These are phyloP conservation scores for Lobosporangium transversale DNA, from an alignment of 192 early-diverging fungal genomes.

Conservation along the genomic window DNA sequence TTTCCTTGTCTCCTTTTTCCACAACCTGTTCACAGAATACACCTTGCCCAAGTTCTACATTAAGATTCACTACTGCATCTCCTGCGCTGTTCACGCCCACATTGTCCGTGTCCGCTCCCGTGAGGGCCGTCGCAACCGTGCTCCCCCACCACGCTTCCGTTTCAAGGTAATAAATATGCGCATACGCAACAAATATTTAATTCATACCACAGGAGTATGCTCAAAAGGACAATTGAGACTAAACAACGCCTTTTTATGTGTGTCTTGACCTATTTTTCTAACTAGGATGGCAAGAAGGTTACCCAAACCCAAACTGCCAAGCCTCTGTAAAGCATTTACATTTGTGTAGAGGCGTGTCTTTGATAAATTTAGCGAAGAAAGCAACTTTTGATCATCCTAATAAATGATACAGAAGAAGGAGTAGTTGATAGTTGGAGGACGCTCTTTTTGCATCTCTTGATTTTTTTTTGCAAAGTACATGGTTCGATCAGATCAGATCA, in stretches of 20 bases:
- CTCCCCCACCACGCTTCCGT: constrained; percentile 92
- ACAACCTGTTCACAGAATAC: too few species aligned
- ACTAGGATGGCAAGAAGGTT: constrained; percentile 75
- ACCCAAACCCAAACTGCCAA: constrained; percentile 52
- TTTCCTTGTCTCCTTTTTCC: too few species aligned
- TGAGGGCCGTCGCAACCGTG: constrained; percentile 88
- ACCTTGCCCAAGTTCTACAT: constrained; percentile 98
- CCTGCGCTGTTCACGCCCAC: constrained; percentile 96
- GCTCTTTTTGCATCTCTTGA: constrained; percentile 34
- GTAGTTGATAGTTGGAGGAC: constrained; percentile 25
- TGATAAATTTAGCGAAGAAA: constrained; percentile 8
- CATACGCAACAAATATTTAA: background rate
- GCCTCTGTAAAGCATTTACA: constrained; percentile 45
- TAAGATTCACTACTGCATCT: constrained; percentile 98
- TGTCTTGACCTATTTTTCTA: background rate
- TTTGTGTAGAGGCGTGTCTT: background rate
- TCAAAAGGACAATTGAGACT: background rate
- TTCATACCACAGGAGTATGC: too few species aligned
- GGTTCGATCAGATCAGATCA: background rate
- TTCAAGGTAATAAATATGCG: constrained; percentile 62
- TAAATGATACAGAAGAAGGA: constrained; percentile 40
- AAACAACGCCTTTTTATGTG: too few species aligned
- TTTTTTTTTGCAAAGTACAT: constrained; percentile 1
- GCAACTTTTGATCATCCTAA: constrained; percentile 14
- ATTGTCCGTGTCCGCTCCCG: constrained; percentile 94